Percentiles rank a stretch among this genome's conserved stretches.
These are phyloP conservation scores for Tulasnella sp. DNA, from an alignment of 768 basidiomycete genomes.

Conservation along the genomic window DNA sequence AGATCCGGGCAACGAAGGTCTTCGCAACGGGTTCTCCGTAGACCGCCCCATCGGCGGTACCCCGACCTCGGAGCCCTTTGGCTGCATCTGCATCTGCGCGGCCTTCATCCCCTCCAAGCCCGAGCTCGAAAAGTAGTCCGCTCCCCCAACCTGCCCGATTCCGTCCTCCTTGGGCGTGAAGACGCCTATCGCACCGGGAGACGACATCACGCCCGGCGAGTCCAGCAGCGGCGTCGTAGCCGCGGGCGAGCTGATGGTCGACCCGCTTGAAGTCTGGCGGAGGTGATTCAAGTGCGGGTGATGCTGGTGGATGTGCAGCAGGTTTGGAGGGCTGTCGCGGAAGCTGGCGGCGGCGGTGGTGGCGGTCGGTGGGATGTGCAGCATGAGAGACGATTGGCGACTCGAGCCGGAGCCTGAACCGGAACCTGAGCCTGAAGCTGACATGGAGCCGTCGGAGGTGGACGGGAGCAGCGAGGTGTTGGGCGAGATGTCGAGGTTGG, in stretches of 20 bases:
- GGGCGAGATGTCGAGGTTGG: neutral
- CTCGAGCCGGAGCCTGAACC: neutral
- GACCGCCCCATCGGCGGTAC: neutral
- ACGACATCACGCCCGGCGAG: neutral
- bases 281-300: neutral
- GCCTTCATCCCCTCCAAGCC: neutral
- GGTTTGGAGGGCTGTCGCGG: neutral
- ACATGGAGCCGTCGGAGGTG: neutral
- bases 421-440: neutral
- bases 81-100: neutral
- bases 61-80: neutral
- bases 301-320: neutral
- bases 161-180: neutral
- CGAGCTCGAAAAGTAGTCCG: neutral
- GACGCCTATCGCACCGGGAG: neutral
- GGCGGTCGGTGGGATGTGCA: neutral
- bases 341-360: neutral
- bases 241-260: neutral
- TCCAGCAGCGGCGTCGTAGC: neutral
- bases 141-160: neutral
- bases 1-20: neutral
- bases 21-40: neutral
- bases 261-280: neutral
- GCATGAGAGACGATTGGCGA: neutral
- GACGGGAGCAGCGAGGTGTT: neutral